A percentile compares a stretch with the other conserved stretches of the same genome.
These are phyloP conservation scores for Suhomyces sp. DNA, from an alignment of 805 yeast species.

Conservation along the genomic window DNA sequence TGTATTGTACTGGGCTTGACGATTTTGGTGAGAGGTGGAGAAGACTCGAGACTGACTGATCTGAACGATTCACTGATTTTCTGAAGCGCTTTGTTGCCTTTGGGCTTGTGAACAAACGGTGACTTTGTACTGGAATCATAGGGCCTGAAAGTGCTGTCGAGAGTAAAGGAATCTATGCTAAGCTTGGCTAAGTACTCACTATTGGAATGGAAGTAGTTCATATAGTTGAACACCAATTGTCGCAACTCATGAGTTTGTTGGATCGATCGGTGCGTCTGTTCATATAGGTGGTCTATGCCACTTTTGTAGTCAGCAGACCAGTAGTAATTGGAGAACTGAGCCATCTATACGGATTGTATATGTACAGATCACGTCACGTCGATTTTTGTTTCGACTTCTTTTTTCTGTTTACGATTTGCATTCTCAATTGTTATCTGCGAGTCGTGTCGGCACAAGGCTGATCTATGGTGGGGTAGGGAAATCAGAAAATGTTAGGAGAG, in stretches of 20 bases:
- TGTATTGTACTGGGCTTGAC: neutral
- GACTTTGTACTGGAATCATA: neutral
- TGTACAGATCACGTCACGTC: neutral
- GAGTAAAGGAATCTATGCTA: conserved; percentile 20
- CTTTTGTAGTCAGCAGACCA: conserved; percentile 42
- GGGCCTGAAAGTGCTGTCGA: conserved; percentile 21
- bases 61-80: conserved; percentile 10
- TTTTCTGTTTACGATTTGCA: neutral
- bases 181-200: conserved; percentile 32
- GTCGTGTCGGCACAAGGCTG: neutral
- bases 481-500: too few species aligned
- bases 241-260: conserved; percentile 41
- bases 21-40: neutral
- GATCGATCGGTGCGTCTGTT: conserved; percentile 31
- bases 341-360: neutral
- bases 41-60: conserved; percentile 2
- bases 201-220: conserved; percentile 34
- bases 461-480: neutral
- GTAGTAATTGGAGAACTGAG: conserved; percentile 32
- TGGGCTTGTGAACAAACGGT: neutral
- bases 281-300: conserved; percentile 30
- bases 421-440: neutral
- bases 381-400: neutral
- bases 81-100: conserved; percentile 2
- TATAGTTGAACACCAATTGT: conserved; percentile 33